Percentiles rank a stretch among this genome's conserved stretches.
phyloP scores from a whole-genome alignment of 2,329 filamentous ascomycete species.

The Aspergillus sp. region DNA sequence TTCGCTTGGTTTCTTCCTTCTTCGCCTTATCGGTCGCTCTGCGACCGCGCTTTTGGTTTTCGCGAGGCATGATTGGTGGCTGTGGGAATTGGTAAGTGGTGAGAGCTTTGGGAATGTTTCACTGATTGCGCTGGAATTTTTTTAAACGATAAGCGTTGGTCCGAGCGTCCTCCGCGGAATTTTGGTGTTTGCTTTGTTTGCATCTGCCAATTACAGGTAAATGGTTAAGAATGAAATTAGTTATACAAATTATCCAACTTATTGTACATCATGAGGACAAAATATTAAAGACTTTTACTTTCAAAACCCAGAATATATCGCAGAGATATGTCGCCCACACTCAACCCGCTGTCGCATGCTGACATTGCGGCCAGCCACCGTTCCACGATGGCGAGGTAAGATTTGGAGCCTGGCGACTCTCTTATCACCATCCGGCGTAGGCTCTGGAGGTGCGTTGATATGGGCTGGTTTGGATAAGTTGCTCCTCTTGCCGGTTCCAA shows the following conservation, averaged over 20 bases:
- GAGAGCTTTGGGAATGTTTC: not conserved
- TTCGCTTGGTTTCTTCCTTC: constrained; percentile 39
- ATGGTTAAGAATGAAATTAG: not conserved
- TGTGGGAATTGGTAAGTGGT: constrained; percentile 4
- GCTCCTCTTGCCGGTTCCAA: constrained; percentile 85
- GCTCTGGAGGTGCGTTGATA: constrained; percentile 70
- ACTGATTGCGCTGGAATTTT: constrained; percentile 19
- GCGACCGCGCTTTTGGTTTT: constrained; percentile 49
- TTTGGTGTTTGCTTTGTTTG: constrained; percentile 33
- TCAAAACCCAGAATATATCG: constrained; percentile 69
- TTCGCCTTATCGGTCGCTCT: constrained; percentile 43
- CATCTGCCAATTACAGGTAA: constrained; percentile 13
- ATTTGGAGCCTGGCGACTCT: constrained; percentile 75
- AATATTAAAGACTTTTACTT: constrained; percentile 29
- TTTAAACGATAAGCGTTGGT: constrained; percentile 38
- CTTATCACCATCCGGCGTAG: constrained; percentile 61
- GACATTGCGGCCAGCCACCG: constrained; percentile 67
- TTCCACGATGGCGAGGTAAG: constrained; percentile 71
- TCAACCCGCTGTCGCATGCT: constrained; percentile 83
- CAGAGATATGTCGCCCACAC: constrained; percentile 79
- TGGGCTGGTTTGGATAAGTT: constrained; percentile 76
- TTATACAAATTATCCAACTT: constrained; percentile 1
- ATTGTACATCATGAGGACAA: constrained; percentile 16
- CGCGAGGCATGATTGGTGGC: constrained; percentile 43
- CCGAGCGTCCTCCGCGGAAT: constrained; percentile 30